These are phyloP conservation scores for Fibroporia radiculosa DNA, from an alignment of 768 basidiomycete genomes.

Conservation along the genomic window DNA sequence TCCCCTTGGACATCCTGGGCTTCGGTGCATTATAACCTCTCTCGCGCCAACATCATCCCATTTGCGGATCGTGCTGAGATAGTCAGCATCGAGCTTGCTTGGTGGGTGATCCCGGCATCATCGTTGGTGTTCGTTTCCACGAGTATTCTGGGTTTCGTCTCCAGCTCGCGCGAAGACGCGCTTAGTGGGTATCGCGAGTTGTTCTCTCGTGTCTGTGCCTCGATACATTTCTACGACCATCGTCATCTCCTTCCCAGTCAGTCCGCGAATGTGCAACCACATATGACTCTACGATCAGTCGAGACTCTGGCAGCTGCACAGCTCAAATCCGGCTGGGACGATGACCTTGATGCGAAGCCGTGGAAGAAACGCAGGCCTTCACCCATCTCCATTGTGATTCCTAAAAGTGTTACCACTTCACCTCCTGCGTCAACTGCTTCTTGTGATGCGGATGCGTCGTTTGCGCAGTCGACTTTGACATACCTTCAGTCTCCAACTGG, in stretches of 20 bases:
- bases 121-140: constrained; percentile 9
- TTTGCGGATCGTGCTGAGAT: background rate
- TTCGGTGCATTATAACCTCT: constrained; percentile 15
- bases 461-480: constrained; percentile 16
- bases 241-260: background rate
- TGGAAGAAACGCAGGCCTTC: constrained; percentile 9
- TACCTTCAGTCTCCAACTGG: constrained; percentile 22
- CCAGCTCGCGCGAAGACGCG: constrained; percentile 7
- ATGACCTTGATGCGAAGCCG: constrained; percentile 4
- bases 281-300: background rate
- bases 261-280: constrained; percentile 7
- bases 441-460: constrained; percentile 16
- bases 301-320: constrained; percentile 13
- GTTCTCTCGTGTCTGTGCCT: constrained; percentile 11
- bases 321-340: constrained; percentile 17
- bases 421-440: constrained; percentile 7
- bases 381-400: constrained; percentile 6
- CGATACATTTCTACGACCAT: constrained; percentile 6
- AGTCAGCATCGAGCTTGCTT: constrained; percentile 5
- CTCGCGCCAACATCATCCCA: constrained; percentile 12
- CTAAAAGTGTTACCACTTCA: background rate
- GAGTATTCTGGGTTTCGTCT: constrained; percentile 6
- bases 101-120: constrained; percentile 9
- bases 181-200: constrained; percentile 6
- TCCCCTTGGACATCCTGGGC: constrained; percentile 16